Percentiles rank a stretch among this genome's conserved stretches.
phyloP scores from a whole-genome alignment of 805 yeast genomes.

The Starmerella kuoi region DNA sequence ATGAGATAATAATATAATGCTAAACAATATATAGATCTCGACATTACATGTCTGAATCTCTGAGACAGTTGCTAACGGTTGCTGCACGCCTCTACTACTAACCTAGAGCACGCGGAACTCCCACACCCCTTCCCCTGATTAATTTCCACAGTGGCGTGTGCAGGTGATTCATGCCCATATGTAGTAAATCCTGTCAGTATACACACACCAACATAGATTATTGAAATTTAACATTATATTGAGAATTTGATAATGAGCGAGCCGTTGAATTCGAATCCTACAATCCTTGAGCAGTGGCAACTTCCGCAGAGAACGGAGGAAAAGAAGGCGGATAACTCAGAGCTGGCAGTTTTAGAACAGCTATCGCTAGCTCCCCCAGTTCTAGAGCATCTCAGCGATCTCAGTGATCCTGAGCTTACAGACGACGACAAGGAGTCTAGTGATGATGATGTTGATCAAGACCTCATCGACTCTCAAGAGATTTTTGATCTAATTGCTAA shows the following conservation, averaged over 20 bases:
- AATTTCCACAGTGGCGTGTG: too few species aligned
- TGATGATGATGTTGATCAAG: slow-evolving; percentile 29
- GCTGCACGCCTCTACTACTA: too few species aligned
- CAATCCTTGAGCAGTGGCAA: slow-evolving; percentile 58
- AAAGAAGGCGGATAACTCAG: slow-evolving; percentile 1
- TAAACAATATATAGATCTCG: too few species aligned
- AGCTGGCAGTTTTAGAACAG: slow-evolving; percentile 11
- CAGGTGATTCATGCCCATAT: too few species aligned
- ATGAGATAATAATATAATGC: too few species aligned
- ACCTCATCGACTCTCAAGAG: slow-evolving; percentile 77
- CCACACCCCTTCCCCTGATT: too few species aligned
- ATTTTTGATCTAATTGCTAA: slow-evolving; percentile 74
- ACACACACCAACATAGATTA: too few species aligned
- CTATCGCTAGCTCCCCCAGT: slow-evolving; percentile 14
- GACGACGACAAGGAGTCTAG: slow-evolving; percentile 1
- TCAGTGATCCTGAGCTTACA: slow-evolving; percentile 19
- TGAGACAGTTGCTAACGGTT: too few species aligned
- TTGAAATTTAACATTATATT: too few species aligned
- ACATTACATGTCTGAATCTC: too few species aligned
- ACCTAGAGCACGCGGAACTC: too few species aligned
- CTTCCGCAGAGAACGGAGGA: slow-evolving; percentile 55
- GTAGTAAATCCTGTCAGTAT: too few species aligned
- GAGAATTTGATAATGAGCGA: slow-evolving; percentile 51
- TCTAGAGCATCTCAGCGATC: slow-evolving; percentile 19
- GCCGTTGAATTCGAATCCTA: slow-evolving; percentile 84